A percentile compares a stretch with the other conserved stretches of the same genome.
Evolutionary conservation across 192 early-diverging fungal genomes (phyloP).

Genomic region (Phycomyces blakesleeanus): DNA sequence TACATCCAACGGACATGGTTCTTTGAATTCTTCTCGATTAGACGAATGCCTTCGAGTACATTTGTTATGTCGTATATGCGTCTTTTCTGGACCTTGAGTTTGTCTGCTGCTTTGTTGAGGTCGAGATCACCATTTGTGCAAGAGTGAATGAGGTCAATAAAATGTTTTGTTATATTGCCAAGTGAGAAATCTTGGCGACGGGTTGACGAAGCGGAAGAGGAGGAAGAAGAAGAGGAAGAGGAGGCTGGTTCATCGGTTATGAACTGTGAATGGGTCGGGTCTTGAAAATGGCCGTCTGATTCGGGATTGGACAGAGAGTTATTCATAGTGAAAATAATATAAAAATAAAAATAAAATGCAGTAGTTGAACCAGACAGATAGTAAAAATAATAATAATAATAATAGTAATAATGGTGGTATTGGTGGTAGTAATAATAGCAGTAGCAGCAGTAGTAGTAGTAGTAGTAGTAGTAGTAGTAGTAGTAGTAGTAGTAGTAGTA

Average conservation of each 20-base stretch:
- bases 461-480: too few species aligned
- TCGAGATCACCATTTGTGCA: slow-evolving; percentile 49
- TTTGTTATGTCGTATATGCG: slow-evolving; percentile 69
- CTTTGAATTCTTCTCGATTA: slow-evolving; percentile 63
- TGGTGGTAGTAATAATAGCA: too few species aligned
- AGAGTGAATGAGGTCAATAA: slow-evolving; percentile 45
- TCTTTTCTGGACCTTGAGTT: slow-evolving; percentile 57
- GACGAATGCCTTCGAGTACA: slow-evolving; percentile 58
- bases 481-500: too few species aligned
- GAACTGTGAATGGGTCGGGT: neutral
- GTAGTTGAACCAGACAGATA: neutral
- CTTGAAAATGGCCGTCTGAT: too few species aligned
- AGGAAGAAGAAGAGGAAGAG: neutral
- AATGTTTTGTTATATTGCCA: slow-evolving; percentile 53
- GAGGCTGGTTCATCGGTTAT: neutral
- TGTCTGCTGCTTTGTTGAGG: slow-evolving; percentile 50
- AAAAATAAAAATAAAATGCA: neutral
- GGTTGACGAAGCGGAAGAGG: neutral
- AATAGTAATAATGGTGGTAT: neutral
- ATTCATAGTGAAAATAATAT: too few species aligned
- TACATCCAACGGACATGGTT: slow-evolving; percentile 67
- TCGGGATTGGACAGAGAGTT: too few species aligned
- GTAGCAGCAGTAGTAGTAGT: too few species aligned
- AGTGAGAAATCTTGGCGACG: slow-evolving; percentile 57
- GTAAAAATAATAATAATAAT: neutral